Evolutionary conservation across 2,329 filamentous ascomycete genomes (phyloP).

Genomic region (Orbilia brochopaga): DNA sequence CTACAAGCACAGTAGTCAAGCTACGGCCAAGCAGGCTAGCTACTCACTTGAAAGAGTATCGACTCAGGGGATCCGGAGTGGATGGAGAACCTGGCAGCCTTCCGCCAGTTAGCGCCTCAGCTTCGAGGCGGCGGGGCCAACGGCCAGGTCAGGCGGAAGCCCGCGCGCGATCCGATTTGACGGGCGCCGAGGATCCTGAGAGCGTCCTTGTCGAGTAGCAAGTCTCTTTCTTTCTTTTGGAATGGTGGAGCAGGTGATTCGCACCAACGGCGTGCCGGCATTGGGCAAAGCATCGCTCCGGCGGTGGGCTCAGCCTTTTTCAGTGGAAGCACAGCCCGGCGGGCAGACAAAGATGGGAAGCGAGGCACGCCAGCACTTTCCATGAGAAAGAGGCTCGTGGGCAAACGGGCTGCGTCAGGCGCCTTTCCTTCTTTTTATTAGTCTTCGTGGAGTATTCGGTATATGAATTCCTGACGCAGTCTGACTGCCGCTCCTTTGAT

Average conservation of each 20-base stretch:
- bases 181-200: background rate
- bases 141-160: slow-evolving; percentile 29
- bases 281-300: slow-evolving; percentile 4
- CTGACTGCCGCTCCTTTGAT: too few relatives aligned
- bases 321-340: slow-evolving; percentile 15
- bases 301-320: slow-evolving; percentile 9
- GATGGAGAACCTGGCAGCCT: background rate
- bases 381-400: too few relatives aligned
- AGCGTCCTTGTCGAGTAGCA: too few relatives aligned
- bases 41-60: too few relatives aligned
- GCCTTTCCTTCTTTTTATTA: slow-evolving; percentile 10
- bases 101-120: slow-evolving; percentile 16
- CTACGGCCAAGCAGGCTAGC: slow-evolving; percentile 19
- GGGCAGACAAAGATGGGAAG: slow-evolving; percentile 25
- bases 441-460: too few relatives aligned
- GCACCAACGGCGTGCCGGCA: background rate
- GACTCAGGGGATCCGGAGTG: too few relatives aligned
- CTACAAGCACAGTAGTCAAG: too few relatives aligned
- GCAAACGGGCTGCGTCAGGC: background rate
- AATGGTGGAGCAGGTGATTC: too few relatives aligned
- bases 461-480: too few relatives aligned
- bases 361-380: slow-evolving; percentile 27
- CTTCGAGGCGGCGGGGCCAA: slow-evolving; percentile 14
- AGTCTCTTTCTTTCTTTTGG: too few relatives aligned
- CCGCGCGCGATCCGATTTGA: slow-evolving; percentile 35